Base-by-base conservation (phyloP, 164 flowering plant genomes). In the Stephania japonica region DNA sequence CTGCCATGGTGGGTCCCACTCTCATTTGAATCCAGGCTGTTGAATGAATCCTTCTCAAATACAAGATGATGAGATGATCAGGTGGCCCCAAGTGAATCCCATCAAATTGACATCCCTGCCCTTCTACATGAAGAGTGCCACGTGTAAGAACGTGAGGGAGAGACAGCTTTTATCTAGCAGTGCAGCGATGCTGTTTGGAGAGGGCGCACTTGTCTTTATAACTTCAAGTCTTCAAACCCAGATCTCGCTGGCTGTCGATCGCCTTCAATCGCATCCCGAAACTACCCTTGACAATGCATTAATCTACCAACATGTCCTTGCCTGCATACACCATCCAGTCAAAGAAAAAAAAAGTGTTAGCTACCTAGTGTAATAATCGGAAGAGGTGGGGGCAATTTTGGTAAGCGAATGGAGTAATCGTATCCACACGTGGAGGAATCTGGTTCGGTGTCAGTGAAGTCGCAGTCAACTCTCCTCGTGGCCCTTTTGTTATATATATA, bases 401-500 rank as follows among this genome's bases (percentile, higher is more conserved):
- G 26, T 18, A 19, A 1, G 53, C n/a, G 12, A 62, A 49, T 42
- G 65, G 65, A 72, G 74, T 72, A 72, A 72, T 62, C 68, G 59
- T 12, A 65, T 64, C 8, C 14, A 66, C 75, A 72, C 69, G 67
- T 72, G 73, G 41, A 65, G 27, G 0, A 1, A 11, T 5, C 1
- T 1, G 24, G 69, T 69, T 72, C 67, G 71, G 4, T 6, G 24
- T 44, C 61, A 1, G 24, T 9, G 49, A 25, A 16, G 16, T 23
- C 42, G 56, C n/a, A 59, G 82, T 79, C 82, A 79, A 79, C 82
- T 67, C 79, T 49, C 47, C 62, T 65, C 65, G 66, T 72, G 72
- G 53, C 26, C 68, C 27, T 50, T n/a, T 62, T 64, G n/a, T 59
- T 12, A 50, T 13, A 50, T 50, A 50, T 13, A 49, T 49, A 49